Evolutionary conservation across 129 eudicot species (phyloP), one percentile per base, ranked within the genome.

Genomic region (Flaveria sonorensis): DNA sequence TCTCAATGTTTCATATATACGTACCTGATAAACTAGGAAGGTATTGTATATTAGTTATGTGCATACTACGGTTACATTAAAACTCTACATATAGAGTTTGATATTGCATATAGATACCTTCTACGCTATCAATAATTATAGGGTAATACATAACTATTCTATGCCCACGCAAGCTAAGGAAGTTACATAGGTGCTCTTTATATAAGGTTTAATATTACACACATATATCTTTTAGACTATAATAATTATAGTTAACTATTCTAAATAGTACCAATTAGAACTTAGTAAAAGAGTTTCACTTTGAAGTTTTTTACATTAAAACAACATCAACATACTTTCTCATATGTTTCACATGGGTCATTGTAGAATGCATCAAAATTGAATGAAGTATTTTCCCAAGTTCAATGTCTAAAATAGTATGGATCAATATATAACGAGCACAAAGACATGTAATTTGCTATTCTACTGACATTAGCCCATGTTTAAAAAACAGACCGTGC

Each of bases 401-500:
- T 55, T 55, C 23, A 55, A 55, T 7, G 62, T 19, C 10, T 24
- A 24, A 26, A 24, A 60, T 13, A 60, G 18, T 12, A 60, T 60
- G 18, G 9, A 61, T 26, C 66, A 13, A 12, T 16, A 0, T 53
- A 53, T 53, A 53, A 53, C 10, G 6, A 21, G 15, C 50, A 10
- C n/a, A 10, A 13, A 23, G n/a, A 12, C 67, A 61, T 24, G 40
- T 60, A 24, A 26, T 59, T 21, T 15, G 10, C 60, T 18, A 15
- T 5, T 53, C 10, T 53, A 55, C 28, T 30, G 24, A 63, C 21
- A 30, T 30, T 28, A 63, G 43, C 11, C 46, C 68, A 69, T 40
- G 66, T 10, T 65, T 20, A 59, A 69, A 68, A 84, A 47, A 47
- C 15, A 12, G 74, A 95, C 99, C 87, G 93, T 78, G 42, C 99